phyloP scores from a whole-genome alignment of 2,329 filamentous ascomycete species.

The Helminthosporium solani region DNA sequence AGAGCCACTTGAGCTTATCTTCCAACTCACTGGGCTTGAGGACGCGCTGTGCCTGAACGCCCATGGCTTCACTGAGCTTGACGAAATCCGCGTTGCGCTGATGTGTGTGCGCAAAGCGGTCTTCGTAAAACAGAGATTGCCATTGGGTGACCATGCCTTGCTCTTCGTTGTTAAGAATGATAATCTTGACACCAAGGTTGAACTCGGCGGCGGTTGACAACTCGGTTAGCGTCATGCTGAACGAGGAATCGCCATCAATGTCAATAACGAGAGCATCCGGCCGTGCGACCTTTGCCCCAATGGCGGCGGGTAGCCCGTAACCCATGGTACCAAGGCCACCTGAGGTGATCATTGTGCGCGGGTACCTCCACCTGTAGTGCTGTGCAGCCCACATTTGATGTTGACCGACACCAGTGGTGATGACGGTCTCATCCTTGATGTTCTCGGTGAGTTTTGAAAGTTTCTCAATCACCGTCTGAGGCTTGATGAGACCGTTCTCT shows the following conservation, averaged over 20 bases:
- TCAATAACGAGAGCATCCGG: slow-evolving; percentile 86
- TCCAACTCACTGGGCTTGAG: slow-evolving; percentile 74
- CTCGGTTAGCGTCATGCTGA: slow-evolving; percentile 98
- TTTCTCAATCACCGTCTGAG: slow-evolving; percentile 87
- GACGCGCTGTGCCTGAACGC: slow-evolving; percentile 71
- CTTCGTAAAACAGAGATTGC: slow-evolving; percentile 97
- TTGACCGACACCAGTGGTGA: slow-evolving; percentile 92
- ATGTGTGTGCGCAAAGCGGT: slow-evolving; percentile 89
- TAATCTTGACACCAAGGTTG: slow-evolving; percentile 93
- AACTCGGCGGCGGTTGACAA: slow-evolving; percentile 91
- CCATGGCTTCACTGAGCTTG: slow-evolving; percentile 90
- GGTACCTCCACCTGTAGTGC: slow-evolving; percentile 91
- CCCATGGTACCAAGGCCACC: slow-evolving; percentile 97
- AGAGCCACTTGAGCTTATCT: slow-evolving; percentile 81
- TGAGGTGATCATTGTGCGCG: slow-evolving; percentile 92
- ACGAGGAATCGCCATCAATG: slow-evolving; percentile 97
- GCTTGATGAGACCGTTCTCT: slow-evolving; percentile 81
- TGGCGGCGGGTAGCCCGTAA: slow-evolving; percentile 89
- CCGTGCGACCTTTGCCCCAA: slow-evolving; percentile 86
- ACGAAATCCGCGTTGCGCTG: slow-evolving; percentile 95
- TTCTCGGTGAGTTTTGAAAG: slow-evolving; percentile 79
- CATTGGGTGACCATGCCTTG: slow-evolving; percentile 99
- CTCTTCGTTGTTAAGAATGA: slow-evolving; percentile 94
- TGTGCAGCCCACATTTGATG: slow-evolving; percentile 99
- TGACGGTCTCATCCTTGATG: slow-evolving; percentile 81